Conservation (phyloP, 2,329 filamentous ascomycete species). For the Arthrobotrys sphaeroides region DNA sequence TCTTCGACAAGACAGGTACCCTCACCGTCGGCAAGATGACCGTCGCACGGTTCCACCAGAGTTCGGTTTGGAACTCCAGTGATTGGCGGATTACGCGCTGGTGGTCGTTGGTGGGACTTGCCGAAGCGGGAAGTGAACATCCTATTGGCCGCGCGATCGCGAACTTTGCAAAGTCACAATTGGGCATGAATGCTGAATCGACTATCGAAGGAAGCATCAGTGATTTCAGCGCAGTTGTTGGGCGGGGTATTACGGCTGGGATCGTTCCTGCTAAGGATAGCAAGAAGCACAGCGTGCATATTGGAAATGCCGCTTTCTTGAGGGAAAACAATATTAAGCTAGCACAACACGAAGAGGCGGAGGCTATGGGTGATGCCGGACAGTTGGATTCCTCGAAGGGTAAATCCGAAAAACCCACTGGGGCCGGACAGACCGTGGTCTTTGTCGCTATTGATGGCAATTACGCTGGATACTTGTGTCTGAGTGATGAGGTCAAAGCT, state of each 20-base stretch:
- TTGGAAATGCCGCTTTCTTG: slow-evolving; percentile 84
- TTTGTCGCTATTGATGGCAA: slow-evolving; percentile 85
- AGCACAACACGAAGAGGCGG: slow-evolving; percentile 71
- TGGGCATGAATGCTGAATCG: slow-evolving; percentile 76
- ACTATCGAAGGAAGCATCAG: slow-evolving; percentile 83
- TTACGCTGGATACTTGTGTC: slow-evolving; percentile 82
- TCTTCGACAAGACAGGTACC: slow-evolving; percentile 96
- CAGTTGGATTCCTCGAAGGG: slow-evolving; percentile 61
- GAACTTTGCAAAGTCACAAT: slow-evolving; percentile 75
- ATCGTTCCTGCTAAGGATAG: slow-evolving; percentile 81
- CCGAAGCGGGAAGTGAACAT: slow-evolving; percentile 94
- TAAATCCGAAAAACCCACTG: slow-evolving; percentile 60
- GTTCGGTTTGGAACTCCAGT: slow-evolving; percentile 74
- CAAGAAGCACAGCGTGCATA: slow-evolving; percentile 77
- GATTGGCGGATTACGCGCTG: slow-evolving; percentile 78
- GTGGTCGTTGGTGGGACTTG: slow-evolving; percentile 96
- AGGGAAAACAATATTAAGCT: slow-evolving; percentile 74
- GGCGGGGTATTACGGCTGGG: slow-evolving; percentile 81
- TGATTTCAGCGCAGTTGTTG: slow-evolving; percentile 83
- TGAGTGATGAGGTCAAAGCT: slow-evolving; percentile 90
- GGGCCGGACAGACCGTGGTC: slow-evolving; percentile 82
- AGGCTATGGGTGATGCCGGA: slow-evolving; percentile 64
- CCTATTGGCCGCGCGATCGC: slow-evolving; percentile 92
- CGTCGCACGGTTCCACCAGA: slow-evolving; percentile 76
- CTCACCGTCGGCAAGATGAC: slow-evolving; percentile 96